These are phyloP conservation scores for Trichosporon sp. DNA, from an alignment of 1,284 basidiomycete genomes.

Conservation along the genomic window DNA sequence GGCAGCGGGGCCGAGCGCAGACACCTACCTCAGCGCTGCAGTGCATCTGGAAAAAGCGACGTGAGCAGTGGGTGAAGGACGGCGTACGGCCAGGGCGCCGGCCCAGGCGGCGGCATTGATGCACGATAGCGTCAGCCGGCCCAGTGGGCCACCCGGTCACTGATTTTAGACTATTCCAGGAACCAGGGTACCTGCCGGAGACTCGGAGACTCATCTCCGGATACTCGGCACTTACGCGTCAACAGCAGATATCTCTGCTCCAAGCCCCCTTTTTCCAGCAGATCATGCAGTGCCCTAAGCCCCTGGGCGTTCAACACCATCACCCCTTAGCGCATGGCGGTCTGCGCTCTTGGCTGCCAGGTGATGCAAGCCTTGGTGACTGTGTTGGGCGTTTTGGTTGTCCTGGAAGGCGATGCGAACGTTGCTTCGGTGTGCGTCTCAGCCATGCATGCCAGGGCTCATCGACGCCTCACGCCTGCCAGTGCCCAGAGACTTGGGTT, in stretches of 20 bases:
- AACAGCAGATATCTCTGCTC: neutral
- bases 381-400: neutral
- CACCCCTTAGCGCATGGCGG: neutral
- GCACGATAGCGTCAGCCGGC: neutral
- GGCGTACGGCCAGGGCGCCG: neutral
- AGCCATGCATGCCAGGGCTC: neutral
- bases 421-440: neutral
- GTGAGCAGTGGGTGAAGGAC: neutral
- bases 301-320: neutral
- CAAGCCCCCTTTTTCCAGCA: conserved; percentile 16
- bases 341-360: neutral
- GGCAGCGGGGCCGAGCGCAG: neutral
- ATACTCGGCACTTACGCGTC: conserved; percentile 13
- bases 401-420: conserved; percentile 8
- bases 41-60: neutral
- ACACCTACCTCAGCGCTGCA: neutral
- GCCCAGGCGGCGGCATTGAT: neutral
- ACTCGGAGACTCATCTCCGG: neutral
- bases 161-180: conserved; percentile 1
- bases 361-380: neutral
- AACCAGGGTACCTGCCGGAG: conserved; percentile 14
- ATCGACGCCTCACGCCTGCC: too few species aligned
- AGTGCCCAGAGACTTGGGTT: neutral
- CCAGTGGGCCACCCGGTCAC: neutral
- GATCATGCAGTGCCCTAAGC: neutral